Percentiles rank a stretch among this genome's conserved stretches.
Conservation (phyloP, 345 rosid genomes). For the Salix brachista region DNA sequence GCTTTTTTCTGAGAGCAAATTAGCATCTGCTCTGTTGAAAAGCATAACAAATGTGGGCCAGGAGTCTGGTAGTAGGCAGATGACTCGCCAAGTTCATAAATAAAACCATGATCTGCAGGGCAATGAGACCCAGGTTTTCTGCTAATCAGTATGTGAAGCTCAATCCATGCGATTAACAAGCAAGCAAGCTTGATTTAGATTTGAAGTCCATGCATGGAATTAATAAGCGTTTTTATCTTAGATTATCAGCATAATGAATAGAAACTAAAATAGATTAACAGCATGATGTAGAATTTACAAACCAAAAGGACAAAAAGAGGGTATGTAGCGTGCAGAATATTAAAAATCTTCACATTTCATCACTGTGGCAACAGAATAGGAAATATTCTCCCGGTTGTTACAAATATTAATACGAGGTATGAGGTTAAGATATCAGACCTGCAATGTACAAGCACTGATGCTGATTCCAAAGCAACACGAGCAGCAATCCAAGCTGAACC, state of each 20-base stretch:
- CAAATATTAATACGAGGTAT: slow-evolving; percentile 1
- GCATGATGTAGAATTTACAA: background rate
- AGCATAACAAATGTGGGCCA: background rate
- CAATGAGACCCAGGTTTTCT: background rate
- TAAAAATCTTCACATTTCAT: background rate
- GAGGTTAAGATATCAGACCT: slow-evolving; percentile 46
- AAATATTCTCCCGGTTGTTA: background rate
- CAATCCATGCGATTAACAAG: background rate
- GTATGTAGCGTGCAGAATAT: background rate
- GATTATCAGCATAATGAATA: background rate
- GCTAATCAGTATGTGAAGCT: background rate
- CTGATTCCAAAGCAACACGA: slow-evolving; percentile 82
- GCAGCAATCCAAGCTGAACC: slow-evolving; percentile 99
- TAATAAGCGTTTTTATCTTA: background rate
- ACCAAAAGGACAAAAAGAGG: background rate
- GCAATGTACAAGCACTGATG: slow-evolving; percentile 98
- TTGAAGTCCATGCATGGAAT: background rate
- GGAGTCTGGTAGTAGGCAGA: background rate
- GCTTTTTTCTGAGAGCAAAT: background rate
- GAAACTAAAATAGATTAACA: background rate
- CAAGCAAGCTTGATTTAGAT: background rate
- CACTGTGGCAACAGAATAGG: background rate
- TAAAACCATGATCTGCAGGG: background rate
- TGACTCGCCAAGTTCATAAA: background rate
- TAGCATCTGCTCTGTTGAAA: background rate